Conservation (phyloP, 345 rosid genomes). For the Eucalyptus polybractea region DNA sequence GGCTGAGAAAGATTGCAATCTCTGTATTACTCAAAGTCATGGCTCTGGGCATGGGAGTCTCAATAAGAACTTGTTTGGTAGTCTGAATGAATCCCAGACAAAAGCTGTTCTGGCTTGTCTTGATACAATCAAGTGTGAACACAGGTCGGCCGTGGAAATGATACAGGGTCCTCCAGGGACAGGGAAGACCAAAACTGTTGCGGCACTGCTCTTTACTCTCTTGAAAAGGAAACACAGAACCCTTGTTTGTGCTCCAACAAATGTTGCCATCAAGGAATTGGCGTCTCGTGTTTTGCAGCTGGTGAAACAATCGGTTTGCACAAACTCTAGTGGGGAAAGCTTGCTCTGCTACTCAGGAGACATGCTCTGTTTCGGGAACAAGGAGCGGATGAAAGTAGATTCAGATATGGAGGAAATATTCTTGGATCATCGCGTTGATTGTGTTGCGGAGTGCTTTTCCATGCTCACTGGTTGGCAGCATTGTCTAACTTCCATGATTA, state of each 20-base stretch:
- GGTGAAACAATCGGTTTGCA: not conserved
- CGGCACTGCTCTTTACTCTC: not conserved
- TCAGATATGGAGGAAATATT: not conserved
- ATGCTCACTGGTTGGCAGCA: not conserved
- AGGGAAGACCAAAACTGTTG: conserved; percentile 4
- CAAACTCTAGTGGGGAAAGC: not conserved
- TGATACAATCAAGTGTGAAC: not conserved
- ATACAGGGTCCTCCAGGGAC: conserved; percentile 18
- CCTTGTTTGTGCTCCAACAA: conserved; percentile 9
- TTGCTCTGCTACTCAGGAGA: not conserved
- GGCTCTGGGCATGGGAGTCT: not conserved
- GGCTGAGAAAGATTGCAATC: not conserved
- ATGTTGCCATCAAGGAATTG: conserved; percentile 1
- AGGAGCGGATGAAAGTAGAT: not conserved
- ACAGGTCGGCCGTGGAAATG: not conserved
- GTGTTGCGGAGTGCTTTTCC: not conserved
- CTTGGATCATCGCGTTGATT: conserved; percentile 5
- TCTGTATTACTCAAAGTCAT: not conserved
- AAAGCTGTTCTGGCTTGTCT: not conserved
- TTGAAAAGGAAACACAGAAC: conserved; percentile 2
- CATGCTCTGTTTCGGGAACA: conserved; percentile 6
- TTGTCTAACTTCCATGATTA: not conserved
- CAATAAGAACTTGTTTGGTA: not conserved
- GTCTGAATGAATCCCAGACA: conserved; percentile 2
- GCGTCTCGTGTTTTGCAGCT: conserved; percentile 9